Evolutionary conservation across 306 rosid species (phyloP).

Genomic region (Acacia crassicarpa): DNA sequence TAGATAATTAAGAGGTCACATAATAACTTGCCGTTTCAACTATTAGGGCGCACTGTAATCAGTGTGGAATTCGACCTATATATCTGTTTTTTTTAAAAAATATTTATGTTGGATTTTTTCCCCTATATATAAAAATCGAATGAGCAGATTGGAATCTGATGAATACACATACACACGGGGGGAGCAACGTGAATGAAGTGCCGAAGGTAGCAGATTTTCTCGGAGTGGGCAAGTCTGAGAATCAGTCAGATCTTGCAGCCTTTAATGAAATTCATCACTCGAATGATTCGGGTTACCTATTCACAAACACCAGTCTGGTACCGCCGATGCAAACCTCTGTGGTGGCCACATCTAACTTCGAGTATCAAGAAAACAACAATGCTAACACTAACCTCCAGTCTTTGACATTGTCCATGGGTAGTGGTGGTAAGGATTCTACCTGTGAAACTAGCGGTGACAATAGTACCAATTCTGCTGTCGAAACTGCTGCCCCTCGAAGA

Average conservation of each 20-base stretch:
- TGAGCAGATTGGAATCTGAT: conserved; percentile 88
- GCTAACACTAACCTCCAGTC: conserved; percentile 66
- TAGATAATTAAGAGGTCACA: not conserved
- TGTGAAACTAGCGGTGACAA: conserved; percentile 72
- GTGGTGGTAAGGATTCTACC: conserved; percentile 74
- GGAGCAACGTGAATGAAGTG: conserved; percentile 46
- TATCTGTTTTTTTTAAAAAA: too few species aligned
- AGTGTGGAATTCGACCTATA: not conserved
- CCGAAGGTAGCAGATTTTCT: conserved; percentile 99
- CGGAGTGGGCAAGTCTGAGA: conserved; percentile 81
- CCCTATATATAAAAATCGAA: not conserved
- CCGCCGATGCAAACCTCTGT: conserved; percentile 58
- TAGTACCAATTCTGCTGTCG: conserved; percentile 43
- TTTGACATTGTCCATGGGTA: conserved; percentile 90
- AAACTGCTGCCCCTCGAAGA: conserved; percentile 75
- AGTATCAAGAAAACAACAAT: conserved; percentile 64
- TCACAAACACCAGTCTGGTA: conserved; percentile 49
- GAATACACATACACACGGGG: conserved; percentile 31
- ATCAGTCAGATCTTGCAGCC: conserved; percentile 71
- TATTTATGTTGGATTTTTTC: not conserved
- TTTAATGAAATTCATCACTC: conserved; percentile 60
- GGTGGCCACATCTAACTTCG: conserved; percentile 52
- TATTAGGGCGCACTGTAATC: not conserved
- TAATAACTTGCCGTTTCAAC: not conserved
- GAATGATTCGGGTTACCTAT: conserved; percentile 65